Conservation (phyloP, 352 stramenopile genomes). For the Phytophthora quininea region DNA sequence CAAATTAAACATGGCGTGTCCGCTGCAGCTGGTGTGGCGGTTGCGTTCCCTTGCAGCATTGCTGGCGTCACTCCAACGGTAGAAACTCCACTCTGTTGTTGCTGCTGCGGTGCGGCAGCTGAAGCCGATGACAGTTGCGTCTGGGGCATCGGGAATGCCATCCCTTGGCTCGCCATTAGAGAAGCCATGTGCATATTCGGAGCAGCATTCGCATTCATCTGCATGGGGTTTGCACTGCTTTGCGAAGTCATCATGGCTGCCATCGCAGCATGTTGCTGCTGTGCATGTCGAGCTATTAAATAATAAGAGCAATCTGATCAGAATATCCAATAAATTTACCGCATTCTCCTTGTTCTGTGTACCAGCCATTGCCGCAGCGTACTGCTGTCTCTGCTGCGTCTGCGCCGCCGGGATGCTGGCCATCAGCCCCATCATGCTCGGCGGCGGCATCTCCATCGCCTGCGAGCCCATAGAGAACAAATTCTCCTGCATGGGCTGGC, state of each 20-base stretch:
- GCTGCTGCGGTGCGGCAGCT: slow-evolving; percentile 7
- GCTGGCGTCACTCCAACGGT: neutral
- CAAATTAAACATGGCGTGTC: slow-evolving; percentile 59
- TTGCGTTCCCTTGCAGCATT: neutral
- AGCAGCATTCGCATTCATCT: slow-evolving; percentile 14
- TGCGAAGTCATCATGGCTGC: slow-evolving; percentile 12
- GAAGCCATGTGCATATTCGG: slow-evolving; percentile 26
- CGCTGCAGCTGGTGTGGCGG: too few relatives aligned
- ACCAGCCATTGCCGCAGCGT: slow-evolving; percentile 40
- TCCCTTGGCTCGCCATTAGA: slow-evolving; percentile 22
- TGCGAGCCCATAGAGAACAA: slow-evolving; percentile 42
- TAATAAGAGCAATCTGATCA: too few relatives aligned
- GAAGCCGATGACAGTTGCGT: slow-evolving; percentile 4
- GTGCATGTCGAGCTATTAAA: slow-evolving; percentile 22
- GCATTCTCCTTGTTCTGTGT: neutral
- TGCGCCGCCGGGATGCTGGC: slow-evolving; percentile 21
- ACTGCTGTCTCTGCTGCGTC: slow-evolving; percentile 45
- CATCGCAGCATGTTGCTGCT: slow-evolving; percentile 30
- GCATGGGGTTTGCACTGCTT: slow-evolving; percentile 20
- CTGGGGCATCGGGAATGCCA: slow-evolving; percentile 3
- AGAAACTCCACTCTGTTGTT: neutral
- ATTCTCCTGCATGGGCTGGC: slow-evolving; percentile 20
- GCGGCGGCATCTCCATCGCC: slow-evolving; percentile 32
- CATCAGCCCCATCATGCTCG: slow-evolving; percentile 32
- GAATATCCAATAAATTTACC: neutral